Evolutionary conservation across 495 filamentous ascomycete genomes (phyloP), one percentile per base, ranked within the genome.

Genomic region (Astrothelium subdiscretum): DNA sequence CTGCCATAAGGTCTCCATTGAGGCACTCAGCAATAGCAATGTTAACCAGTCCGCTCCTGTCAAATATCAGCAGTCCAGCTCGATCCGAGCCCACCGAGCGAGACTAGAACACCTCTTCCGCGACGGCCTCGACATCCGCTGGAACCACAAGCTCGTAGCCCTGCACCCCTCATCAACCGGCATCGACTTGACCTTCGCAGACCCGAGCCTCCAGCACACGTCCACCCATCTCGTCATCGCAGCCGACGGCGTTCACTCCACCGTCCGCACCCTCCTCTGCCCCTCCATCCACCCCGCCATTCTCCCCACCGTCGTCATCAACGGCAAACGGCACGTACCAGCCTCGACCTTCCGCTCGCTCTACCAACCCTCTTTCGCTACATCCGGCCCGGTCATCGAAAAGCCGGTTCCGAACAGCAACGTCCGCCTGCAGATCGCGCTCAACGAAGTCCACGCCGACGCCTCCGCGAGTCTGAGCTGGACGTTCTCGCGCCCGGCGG

Each of bases 251-350:
- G 59, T 65, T n/a, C 75, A 77, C 63, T 78, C 75, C 0, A 13
- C 26, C 12, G 59, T 69, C 0, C 69, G 75, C 42, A 70, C 71
- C 32, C 38, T 57, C 2, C 57, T 77, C 3, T 63, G 63, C 22
- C 68, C 72, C 0, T n/a, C 24, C 3, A n/a, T 63, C 65, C 12
- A 20, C 68, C 31, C 68, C 69, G 2, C 66, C 10, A 63, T 77
- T 31, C 62, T 76, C 1, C 77, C 73, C 1, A 76, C 60, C 58
- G 77, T 71, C 2, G 77, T 73, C 6, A 78, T 72, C 61, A 74
- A 71, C 35, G 77, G 75, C 26, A 74, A 68, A 57, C 66, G 77
- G 12, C 59, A 57, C 1, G 52, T 79, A 3, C n/a, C 57, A 3
- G 2, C 0, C 5, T 35, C 57, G 8, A 38, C 35, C 8, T 38